Evolutionary conservation across 257 asterid genomes (phyloP).

Genomic region (Schizonepeta tenuifolia): DNA sequence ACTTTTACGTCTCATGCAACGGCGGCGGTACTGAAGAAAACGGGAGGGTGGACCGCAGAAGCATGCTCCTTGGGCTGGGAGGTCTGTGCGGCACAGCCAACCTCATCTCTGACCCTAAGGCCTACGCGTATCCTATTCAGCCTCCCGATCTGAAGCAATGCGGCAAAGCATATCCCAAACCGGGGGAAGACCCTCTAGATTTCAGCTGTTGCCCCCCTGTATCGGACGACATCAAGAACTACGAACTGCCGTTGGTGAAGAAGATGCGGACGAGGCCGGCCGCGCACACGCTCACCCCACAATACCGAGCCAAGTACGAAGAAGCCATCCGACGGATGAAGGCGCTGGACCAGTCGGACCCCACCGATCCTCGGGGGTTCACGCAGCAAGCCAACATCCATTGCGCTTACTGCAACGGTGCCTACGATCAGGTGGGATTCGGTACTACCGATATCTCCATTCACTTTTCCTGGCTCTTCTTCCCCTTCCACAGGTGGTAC

Average conservation of each 20-base stretch:
- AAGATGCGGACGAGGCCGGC: constrained; percentile 42
- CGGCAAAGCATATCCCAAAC: neutral
- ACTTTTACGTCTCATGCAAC: constrained; percentile 41
- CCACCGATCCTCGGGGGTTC: constrained; percentile 55
- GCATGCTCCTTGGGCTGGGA: constrained; percentile 51
- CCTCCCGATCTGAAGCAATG: constrained; percentile 46
- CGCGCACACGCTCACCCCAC: constrained; percentile 38
- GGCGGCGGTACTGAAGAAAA: neutral
- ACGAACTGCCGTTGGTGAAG: constrained; percentile 33
- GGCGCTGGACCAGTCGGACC: constrained; percentile 43
- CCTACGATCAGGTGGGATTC: constrained; percentile 45
- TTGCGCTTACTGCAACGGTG: constrained; percentile 40
- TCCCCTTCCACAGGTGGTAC: constrained; percentile 54
- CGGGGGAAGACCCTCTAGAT: neutral
- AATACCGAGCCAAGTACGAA: constrained; percentile 43
- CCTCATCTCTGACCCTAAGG: constrained; percentile 18
- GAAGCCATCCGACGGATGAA: constrained; percentile 45
- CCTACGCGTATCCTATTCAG: constrained; percentile 31
- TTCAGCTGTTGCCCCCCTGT: constrained; percentile 54
- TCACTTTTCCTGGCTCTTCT: constrained; percentile 50
- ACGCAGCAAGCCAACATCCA: constrained; percentile 55
- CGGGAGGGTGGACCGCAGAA: constrained; percentile 37
- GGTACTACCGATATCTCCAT: constrained; percentile 35
- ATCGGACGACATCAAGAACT: constrained; percentile 35
- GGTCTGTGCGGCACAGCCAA: constrained; percentile 44